Conservation (phyloP, 2,329 filamentous ascomycete genomes). For the Cercospora sesami region DNA sequence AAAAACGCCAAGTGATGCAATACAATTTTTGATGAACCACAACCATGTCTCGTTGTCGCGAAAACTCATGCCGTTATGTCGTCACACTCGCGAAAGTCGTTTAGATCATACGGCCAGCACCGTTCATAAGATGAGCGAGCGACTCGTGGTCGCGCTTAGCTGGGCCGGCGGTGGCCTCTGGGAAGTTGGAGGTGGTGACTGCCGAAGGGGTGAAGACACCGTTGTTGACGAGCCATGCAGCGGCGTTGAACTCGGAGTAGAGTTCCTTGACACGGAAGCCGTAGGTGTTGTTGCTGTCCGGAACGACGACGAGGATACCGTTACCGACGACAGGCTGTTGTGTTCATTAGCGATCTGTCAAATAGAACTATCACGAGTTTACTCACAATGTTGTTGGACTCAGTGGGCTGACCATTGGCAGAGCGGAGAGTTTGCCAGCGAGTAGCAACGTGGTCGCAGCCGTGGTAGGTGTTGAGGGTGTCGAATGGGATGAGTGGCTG, state of each 20-base stretch:
- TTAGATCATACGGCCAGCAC: constrained; percentile 14
- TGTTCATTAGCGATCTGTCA: constrained; percentile 1
- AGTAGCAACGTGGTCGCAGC: constrained; percentile 32
- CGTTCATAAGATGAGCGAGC: constrained; percentile 3
- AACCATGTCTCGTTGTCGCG: background rate
- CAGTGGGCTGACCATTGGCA: constrained; percentile 31
- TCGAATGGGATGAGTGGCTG: constrained; percentile 37
- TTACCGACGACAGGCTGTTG: constrained; percentile 32
- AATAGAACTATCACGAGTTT: background rate
- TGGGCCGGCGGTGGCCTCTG: constrained; percentile 18
- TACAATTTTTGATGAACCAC: background rate
- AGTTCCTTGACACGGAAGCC: constrained; percentile 34
- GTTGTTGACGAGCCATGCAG: constrained; percentile 36
- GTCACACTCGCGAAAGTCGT: background rate
- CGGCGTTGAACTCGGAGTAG: constrained; percentile 37
- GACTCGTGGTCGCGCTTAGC: constrained; percentile 16
- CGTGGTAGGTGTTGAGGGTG: constrained; percentile 33
- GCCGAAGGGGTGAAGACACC: constrained; percentile 32
- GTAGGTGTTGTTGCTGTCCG: constrained; percentile 30
- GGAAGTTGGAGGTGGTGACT: constrained; percentile 25
- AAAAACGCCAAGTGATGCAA: constrained; percentile 5
- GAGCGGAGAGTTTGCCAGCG: constrained; percentile 33
- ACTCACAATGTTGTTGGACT: constrained; percentile 34
- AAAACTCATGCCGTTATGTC: constrained; percentile 1
- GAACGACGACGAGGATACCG: constrained; percentile 31